A percentile compares a stretch with the other conserved stretches of the same genome.
phyloP scores from a whole-genome alignment of 2,329 filamentous ascomycete species.

The Ramularia endophylla region DNA sequence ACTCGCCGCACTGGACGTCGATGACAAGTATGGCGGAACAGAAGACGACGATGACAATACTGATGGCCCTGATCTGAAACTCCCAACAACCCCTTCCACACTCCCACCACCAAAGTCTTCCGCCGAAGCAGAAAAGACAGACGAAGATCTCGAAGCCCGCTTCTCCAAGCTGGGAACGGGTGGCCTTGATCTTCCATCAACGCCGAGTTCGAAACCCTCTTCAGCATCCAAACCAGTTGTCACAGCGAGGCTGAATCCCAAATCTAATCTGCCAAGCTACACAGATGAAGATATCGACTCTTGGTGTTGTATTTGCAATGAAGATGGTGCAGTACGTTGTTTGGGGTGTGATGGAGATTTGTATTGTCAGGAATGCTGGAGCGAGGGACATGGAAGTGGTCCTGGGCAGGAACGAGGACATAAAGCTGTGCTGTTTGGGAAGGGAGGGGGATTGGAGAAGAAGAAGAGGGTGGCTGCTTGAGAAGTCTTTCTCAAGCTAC shows the following conservation, averaged over 20 bases:
- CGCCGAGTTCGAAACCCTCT: conserved; percentile 40
- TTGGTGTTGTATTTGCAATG: conserved; percentile 79
- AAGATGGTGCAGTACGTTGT: conserved; percentile 69
- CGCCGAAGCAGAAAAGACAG: conserved; percentile 25
- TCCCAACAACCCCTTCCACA: conserved; percentile 30
- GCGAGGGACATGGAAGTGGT: conserved; percentile 68
- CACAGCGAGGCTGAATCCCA: conserved; percentile 18
- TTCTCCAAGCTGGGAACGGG: conserved; percentile 39
- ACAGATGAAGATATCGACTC: conserved; percentile 66
- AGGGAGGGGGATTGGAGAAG: neutral
- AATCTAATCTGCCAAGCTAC: conserved; percentile 34
- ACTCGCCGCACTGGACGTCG: conserved; percentile 42
- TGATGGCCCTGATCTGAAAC: conserved; percentile 9
- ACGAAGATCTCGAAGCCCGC: conserved; percentile 42
- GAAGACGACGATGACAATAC: conserved; percentile 8
- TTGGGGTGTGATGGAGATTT: conserved; percentile 64
- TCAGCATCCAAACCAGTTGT: conserved; percentile 21
- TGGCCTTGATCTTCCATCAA: conserved; percentile 42
- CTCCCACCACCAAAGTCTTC: conserved; percentile 12
- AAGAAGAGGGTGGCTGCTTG: neutral
- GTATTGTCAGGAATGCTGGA: conserved; percentile 76
- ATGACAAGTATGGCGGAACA: conserved; percentile 33
- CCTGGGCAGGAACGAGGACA: conserved; percentile 67
- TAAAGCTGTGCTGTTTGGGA: conserved; percentile 46
- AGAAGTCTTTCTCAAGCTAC: too few species aligned